Conservation (phyloP, 2,329 filamentous ascomycete species). For the Alternaria gansuensis region DNA sequence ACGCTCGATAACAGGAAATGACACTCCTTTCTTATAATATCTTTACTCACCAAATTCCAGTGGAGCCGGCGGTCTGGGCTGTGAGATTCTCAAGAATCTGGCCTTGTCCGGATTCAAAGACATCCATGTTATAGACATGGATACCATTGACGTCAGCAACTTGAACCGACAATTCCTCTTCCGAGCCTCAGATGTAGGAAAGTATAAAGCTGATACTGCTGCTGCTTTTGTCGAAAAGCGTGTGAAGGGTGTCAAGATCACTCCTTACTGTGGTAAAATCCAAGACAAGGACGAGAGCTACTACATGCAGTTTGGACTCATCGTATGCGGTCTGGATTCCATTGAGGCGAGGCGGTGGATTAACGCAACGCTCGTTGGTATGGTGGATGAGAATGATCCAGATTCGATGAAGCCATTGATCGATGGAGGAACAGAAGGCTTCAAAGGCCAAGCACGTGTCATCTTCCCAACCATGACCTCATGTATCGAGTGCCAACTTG, state of each 20-base stretch:
- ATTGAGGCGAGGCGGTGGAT: constrained; percentile 99
- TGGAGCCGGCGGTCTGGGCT: constrained; percentile 91
- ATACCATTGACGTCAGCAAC: constrained; percentile 98
- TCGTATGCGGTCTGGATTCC: constrained; percentile 94
- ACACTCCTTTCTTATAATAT: not conserved
- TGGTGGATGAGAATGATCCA: constrained; percentile 83
- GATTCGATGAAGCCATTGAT: constrained; percentile 93
- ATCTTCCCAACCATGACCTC: constrained; percentile 91
- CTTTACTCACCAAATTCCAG: constrained; percentile 63
- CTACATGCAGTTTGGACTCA: constrained; percentile 94
- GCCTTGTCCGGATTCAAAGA: constrained; percentile 95
- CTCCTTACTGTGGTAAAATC: constrained; percentile 91
- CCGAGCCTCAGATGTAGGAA: constrained; percentile 88
- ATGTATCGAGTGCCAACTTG: constrained; percentile 97
- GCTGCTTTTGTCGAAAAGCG: constrained; percentile 89
- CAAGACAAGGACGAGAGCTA: constrained; percentile 97
- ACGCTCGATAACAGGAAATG: not conserved
- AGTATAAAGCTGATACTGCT: constrained; percentile 91
- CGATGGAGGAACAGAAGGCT: constrained; percentile 96
- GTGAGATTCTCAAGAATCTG: constrained; percentile 95
- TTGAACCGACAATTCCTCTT: constrained; percentile 98
- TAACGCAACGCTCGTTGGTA: constrained; percentile 88
- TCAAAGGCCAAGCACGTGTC: constrained; percentile 95
- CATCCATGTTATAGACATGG: constrained; percentile 99
- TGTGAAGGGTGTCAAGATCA: constrained; percentile 91